Base-by-base conservation (phyloP, 345 rosid species). In the Sonneratia caseolaris region DNA sequence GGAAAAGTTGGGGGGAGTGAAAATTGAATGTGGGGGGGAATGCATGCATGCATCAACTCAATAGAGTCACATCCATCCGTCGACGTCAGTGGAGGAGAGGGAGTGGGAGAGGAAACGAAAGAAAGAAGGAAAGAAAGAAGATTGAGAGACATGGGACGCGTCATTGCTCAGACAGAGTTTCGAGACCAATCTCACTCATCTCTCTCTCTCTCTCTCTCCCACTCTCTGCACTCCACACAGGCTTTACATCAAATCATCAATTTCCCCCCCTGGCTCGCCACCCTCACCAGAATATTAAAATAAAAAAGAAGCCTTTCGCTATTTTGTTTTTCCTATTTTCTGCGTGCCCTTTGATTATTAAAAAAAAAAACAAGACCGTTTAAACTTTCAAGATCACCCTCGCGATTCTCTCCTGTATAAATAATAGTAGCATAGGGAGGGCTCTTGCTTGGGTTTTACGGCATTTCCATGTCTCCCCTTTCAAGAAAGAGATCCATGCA, bases 231-330 rank as follows among this genome's bases (percentile, higher is more conserved):
- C 0, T 27, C 32, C 32, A 27, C 64, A 43, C 85, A 76, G 74
- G 62, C 84, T 75, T 79, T 75, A 83, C 82, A 85, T 85, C 89
- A 79, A 78, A 81, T 83, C 86, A 81, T 70, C 48, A 43, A 48
- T 37, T 40, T 27, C 27, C 78, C 45, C 43, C 21, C 56, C 21
- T 27, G 32, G 32, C 32, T 27, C 32, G 32, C 32, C 32, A 27
- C 32, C 32, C 32, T 27, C 32, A 27, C 32, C 32, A 27, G 32
- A 27, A 27, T 27, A 27, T 27, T 27, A 27, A 27, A 27, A 27
- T 27, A 27, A 27, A 27, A 27, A 27, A 27, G 32, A 27, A 27
- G 32, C 32, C 32, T 27, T 27, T 27, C 32, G 32, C 61, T 55
- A 5, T 55, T 16, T 55, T 55, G n/a, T n/a, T n/a, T 55, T 55